Percentiles rank a stretch among this genome's conserved stretches.
These are phyloP conservation scores for Ophiostoma ips DNA, from an alignment of 2,329 filamentous ascomycete genomes.

Conservation along the genomic window DNA sequence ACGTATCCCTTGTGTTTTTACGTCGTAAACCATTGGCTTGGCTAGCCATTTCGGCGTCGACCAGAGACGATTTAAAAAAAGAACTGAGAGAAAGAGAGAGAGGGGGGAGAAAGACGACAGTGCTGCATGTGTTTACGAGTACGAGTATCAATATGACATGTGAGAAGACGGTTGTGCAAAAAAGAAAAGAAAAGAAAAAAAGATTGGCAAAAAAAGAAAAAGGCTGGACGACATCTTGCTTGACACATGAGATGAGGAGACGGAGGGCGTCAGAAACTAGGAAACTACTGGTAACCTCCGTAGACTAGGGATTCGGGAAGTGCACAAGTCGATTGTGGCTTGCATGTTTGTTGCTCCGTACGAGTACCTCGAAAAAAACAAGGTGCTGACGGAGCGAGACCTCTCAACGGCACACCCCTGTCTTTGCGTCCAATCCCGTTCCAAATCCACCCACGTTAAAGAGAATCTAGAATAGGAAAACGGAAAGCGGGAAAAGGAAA, in stretches of 20 bases:
- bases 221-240: too few relatives aligned
- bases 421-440: too few relatives aligned
- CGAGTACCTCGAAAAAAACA: too few relatives aligned
- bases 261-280: too few relatives aligned
- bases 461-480: background rate
- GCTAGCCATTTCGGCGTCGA: background rate
- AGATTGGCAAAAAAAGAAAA: background rate
- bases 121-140: background rate
- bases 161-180: background rate
- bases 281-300: too few relatives aligned
- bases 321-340: too few relatives aligned
- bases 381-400: too few relatives aligned
- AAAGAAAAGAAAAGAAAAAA: background rate
- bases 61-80: background rate
- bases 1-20: background rate
- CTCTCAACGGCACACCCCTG: too few relatives aligned
- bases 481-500: background rate
- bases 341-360: too few relatives aligned
- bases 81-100: background rate
- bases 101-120: background rate
- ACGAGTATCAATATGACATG: background rate
- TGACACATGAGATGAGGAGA: background rate
- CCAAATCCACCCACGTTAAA: too few relatives aligned
- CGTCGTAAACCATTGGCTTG: background rate
- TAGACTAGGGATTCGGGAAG: too few relatives aligned